Conservation (phyloP, 306 rosid genomes). For the Purshia tridentata region DNA sequence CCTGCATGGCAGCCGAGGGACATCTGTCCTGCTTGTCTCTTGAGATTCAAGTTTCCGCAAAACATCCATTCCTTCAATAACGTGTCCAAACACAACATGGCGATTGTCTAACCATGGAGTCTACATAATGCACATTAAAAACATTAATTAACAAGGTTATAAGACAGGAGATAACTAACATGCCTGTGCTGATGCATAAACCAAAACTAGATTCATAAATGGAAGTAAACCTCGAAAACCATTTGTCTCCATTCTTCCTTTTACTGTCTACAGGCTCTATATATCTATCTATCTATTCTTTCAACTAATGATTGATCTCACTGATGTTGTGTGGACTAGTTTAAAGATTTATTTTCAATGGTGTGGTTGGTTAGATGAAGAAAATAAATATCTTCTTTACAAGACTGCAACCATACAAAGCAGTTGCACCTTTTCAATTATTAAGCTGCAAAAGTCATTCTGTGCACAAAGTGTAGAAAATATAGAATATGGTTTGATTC, state of each 20-base stretch:
- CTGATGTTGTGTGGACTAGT: background rate
- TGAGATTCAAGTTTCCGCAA: slow-evolving; percentile 68
- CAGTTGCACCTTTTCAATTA: background rate
- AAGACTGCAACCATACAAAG: background rate
- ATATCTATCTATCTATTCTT: background rate
- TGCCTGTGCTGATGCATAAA: background rate
- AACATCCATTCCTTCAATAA: slow-evolving; percentile 76
- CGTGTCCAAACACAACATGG: slow-evolving; percentile 83
- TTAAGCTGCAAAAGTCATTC: background rate
- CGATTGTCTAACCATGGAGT: slow-evolving; percentile 95
- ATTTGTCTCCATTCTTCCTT: background rate
- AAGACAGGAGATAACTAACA: slow-evolving; percentile 30
- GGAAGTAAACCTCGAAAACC: background rate
- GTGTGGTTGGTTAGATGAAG: background rate
- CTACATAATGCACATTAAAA: slow-evolving; percentile 42
- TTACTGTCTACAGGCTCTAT: no score
- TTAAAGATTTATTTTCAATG: background rate
- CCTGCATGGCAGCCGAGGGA: slow-evolving; percentile 76
- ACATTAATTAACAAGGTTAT: slow-evolving; percentile 14
- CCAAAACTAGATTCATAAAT: background rate
- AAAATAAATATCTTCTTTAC: background rate
- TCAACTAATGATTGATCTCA: background rate
- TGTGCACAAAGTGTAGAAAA: background rate
- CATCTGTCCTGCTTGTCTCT: slow-evolving; percentile 73
- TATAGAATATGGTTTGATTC: no score